Evolutionary conservation across 441 rosid species (phyloP), one percentile per base, ranked within the genome.

Genomic region (Eruca vesicaria): DNA sequence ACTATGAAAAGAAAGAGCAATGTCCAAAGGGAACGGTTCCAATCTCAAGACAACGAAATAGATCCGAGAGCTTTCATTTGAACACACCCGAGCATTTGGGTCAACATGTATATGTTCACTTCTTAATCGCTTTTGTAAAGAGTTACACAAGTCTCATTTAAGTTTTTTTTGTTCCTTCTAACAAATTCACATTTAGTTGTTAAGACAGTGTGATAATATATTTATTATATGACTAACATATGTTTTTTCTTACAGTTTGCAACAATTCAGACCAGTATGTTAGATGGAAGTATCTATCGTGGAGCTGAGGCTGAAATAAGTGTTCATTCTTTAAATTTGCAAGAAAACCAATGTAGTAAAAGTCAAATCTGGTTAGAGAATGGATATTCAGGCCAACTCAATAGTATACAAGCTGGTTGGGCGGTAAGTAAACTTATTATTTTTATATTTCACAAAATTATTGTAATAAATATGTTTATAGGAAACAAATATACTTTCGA

Each of bases 371-470:
- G 72, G 78, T 5, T 74, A 32, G 78, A 74, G 21, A 74, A 74
- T 66, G 78, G 78, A 45, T 60, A 36, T 66, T 7, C 0, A 45
- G 23, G 0, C 32, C 66, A 74, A 74, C 20, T 66, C 55, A 74
- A 74, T 59, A 74, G 68, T 60, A 59, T 74, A 32, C 73, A 74
- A 67, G 73, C 35, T 59, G 78, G 78, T 48, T 74, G 72, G 78
- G 62, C 68, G 8, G 68, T 74, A 48, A 67, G 68, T 66, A 14
- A 4, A 23, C 6, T 55, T 36, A 5, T 35, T 16, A 29, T 4
- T 45, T 60, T 4, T 45, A 5, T 23, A 32, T 43, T 14, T 19
- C 32, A 45, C 45, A 45, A 14, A 4, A 43, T 19, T 29, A 31
- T 60, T 19, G 26, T 43, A 48, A 48, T 1, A 29, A 7, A 20